Conservation (phyloP, 352 stramenopile species). For the Paralagenidium karlingii region DNA sequence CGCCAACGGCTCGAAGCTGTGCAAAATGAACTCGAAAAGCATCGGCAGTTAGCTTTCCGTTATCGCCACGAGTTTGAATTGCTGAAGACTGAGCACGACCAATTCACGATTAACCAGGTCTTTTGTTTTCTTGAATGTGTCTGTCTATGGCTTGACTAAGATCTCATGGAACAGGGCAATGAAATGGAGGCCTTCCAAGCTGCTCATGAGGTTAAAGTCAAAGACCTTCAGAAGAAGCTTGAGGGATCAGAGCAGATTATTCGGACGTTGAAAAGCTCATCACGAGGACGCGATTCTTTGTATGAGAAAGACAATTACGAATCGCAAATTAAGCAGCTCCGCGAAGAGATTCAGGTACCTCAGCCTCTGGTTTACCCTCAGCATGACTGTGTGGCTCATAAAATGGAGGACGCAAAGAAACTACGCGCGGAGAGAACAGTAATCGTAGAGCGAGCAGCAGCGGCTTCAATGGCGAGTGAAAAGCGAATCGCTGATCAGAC, state of each 20-base stretch:
- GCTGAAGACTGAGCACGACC: constrained; percentile 77
- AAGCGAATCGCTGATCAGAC: constrained; percentile 34
- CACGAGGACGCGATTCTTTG: constrained; percentile 25
- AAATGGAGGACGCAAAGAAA: constrained; percentile 3
- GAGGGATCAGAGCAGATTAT: constrained; percentile 22
- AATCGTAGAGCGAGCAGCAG: no score
- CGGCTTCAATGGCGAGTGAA: constrained; percentile 23
- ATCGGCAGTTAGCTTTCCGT: constrained; percentile 48
- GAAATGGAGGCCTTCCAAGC: constrained; percentile 66
- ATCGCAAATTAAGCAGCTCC: constrained; percentile 48
- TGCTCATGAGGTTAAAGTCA: constrained; percentile 45
- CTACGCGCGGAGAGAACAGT: neutral
- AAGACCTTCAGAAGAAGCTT: constrained; percentile 41
- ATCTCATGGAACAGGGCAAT: constrained; percentile 27
- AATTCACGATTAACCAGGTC: constrained; percentile 67
- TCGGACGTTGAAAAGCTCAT: constrained; percentile 13
- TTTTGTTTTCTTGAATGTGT: no score
- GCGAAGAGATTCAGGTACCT: constrained; percentile 42
- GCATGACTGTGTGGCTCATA: neutral
- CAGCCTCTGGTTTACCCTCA: neutral
- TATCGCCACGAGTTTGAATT: constrained; percentile 64
- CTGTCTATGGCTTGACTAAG: neutral
- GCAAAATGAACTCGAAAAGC: constrained; percentile 60
- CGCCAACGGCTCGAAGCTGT: constrained; percentile 44
- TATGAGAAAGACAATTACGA: constrained; percentile 31